Base-by-base conservation (phyloP, 352 stramenopile genomes). In the Phytophthora pinifolia region DNA sequence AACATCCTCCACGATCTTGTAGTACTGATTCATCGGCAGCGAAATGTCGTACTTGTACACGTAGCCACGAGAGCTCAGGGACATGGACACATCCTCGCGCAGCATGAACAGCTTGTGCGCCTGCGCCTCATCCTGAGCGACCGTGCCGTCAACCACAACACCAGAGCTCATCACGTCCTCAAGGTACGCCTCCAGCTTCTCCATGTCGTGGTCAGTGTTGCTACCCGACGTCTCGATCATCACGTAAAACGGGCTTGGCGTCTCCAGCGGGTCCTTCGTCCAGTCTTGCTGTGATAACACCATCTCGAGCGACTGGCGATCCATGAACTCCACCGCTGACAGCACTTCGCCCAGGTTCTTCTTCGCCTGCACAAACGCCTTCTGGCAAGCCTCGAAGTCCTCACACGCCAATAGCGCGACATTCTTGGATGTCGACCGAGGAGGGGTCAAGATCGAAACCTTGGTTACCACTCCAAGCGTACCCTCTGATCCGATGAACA, bases 21-120 rank as follows among this genome's bases (percentile, higher is more conserved):
- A 90, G 67, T 98, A 98, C 30, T 96, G 67, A 27, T 74, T 51
- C 25, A 98, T 89, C 0, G 94, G 89, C 17, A 99, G 61, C 12
- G 88, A 98, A 9, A 99, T 67, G 67, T 99, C 97, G 73, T 98
- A 98, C 78, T 99, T 99, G 76, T 98, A 98, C 32, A 95, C 86
- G 61, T 91, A 95, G n/a, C 96, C 96, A n/a, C n/a, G n/a, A n/a
- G n/a, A n/a, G n/a, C n/a, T n/a, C n/a, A n/a, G n/a, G n/a, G n/a
- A n/a, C n/a, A n/a, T n/a, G n/a, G n/a, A n/a, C n/a, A n/a, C n/a
- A n/a, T n/a, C n/a, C n/a, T n/a, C n/a, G n/a, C n/a, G n/a, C n/a
- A n/a, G n/a, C 15, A 71, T 77, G 83, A 97, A 99, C 56, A 98
- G 83, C 39, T 94, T 93, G 1, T 78, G 60, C 2, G 90, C 81